Base-by-base conservation (phyloP, 2,329 filamentous ascomycete genomes). In the Myriangium duriaei region DNA sequence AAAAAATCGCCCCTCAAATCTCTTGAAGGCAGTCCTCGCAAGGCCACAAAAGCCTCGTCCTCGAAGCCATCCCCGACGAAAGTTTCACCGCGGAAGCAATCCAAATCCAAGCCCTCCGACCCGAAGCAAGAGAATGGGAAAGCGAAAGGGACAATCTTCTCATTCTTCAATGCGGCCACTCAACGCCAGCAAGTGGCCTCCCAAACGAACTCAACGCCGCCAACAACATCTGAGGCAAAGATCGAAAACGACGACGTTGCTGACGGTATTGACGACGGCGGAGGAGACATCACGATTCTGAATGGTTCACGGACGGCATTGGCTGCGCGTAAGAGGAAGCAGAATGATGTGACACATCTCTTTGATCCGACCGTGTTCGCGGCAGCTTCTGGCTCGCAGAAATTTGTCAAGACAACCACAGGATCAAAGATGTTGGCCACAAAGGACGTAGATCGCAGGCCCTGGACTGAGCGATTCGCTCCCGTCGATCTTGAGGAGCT, bases 391-490 rank as follows among this genome's bases (percentile, higher is more conserved):
- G 32, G 15, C 12, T 40, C 48, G 10, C 64, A 65, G 43, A 65
- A 64, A 45, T 68, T 67, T 30, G 52, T 63, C 6, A 63, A 61
- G 37, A 55, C 58, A 10, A 47, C 51, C 17, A 54, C 45, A 40
- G 59, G 55, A 13, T 45, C 51, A 26, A 58, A 54, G 12, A 46
- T 56, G 10, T 47, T 58, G 1, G 49, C 56, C 6, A 51, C 49
- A 32, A 45, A 19, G 38, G 41, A 42, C 13, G 21, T 28, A 33
- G 79, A 85, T 47, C 60, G 67, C 34, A 72, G 80, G 37, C 86
- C 88, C 3, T 96, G 88, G 88, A 81, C 81, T 11, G 87, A 95
- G 49, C 75, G 78, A 48, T 96, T 85, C 57, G 78, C 74, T 2
- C 88, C 88, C 0, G 51, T 57, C 2, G 80, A 72, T 48, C 57